Evolutionary conservation across 164 flowering plant species (phyloP), one percentile per base, ranked within the genome.

Genomic region (Hamamelis virginiana): DNA sequence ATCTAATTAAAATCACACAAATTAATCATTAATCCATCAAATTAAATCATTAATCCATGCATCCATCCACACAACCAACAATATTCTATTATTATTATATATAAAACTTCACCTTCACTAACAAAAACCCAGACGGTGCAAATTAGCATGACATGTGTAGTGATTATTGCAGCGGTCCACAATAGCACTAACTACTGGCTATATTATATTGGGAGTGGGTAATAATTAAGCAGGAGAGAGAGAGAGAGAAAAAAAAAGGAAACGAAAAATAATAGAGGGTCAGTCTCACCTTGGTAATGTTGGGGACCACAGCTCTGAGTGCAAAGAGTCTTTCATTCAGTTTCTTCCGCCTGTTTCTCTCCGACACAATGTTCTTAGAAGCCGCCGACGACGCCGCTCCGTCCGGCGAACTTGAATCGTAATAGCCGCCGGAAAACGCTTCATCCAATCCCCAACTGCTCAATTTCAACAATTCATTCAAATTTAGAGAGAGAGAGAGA

Each of bases 341-440:
- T 78, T 87, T 91, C 82, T 80, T 91, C 75, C 98, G 80, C 69
- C 98, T 68, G 48, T 89, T 93, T 66, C 97, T 87, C 85, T 93
- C 98, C 0, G 96, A 91, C 0, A 86, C 82, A 16, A 89, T 85
- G 77, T 91, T 93, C 80, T 89, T 91, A 1, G 90, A 83, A 0
- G 87, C 82, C 50, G 83, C 65, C 19, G 89, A 79, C 11, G 87
- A 77, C 0, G 82, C 83, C 1, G 80, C 80, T 26, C 95, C 94
- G 55, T 91, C 98, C 48, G 98, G 96, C 0, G 98, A 92, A 50
- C 96, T 92, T 53, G 96, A 90, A 75, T 86, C 90, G 64, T 86
- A 87, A 80, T 85, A 87, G 0, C 82, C 83, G 0, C 82, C 83
- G 0, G 88, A 90, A 19, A 89, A 38, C 5, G 83, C 71, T 56